Conservation (phyloP, 2,329 filamentous ascomycete species). For the Aspergillus piperis region DNA sequence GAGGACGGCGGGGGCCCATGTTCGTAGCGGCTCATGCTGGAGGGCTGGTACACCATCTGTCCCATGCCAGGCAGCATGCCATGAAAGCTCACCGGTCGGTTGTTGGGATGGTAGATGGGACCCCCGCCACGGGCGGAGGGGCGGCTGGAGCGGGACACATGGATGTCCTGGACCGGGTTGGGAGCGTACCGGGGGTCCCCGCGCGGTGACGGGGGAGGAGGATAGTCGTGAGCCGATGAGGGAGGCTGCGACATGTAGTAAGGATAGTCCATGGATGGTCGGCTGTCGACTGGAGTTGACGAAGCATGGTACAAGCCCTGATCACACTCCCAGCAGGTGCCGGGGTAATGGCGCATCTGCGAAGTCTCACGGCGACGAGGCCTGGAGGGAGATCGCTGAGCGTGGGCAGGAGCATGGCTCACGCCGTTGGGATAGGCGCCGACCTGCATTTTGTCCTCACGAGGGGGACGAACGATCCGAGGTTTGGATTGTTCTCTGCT, state of each 20-base stretch:
- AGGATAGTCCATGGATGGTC: conserved; percentile 31
- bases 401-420: conserved; percentile 31
- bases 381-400: conserved; percentile 37
- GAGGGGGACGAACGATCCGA: conserved; percentile 27
- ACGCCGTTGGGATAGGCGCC: conserved; percentile 31
- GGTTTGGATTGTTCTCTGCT: conserved; percentile 36
- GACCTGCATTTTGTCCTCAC: conserved; percentile 40
- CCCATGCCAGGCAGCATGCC: conserved; percentile 35
- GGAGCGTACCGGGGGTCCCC: conserved; percentile 30
- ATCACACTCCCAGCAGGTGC: conserved; percentile 40
- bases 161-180: conserved; percentile 33
- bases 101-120: conserved; percentile 39
- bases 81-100: conserved; percentile 44
- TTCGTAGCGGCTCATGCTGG: conserved; percentile 34
- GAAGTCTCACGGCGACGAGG: conserved; percentile 36
- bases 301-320: conserved; percentile 34
- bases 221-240: conserved; percentile 32
- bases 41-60: conserved; percentile 31
- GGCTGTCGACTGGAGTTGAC: conserved; percentile 33
- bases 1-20: conserved; percentile 41
- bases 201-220: conserved; percentile 33
- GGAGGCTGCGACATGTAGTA: conserved; percentile 32
- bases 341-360: conserved; percentile 33
- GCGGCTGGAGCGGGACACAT: conserved; percentile 32
- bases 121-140: conserved; percentile 31